Conservation (phyloP, 1,284 basidiomycete genomes). For the Ganoderma resinaceum region DNA sequence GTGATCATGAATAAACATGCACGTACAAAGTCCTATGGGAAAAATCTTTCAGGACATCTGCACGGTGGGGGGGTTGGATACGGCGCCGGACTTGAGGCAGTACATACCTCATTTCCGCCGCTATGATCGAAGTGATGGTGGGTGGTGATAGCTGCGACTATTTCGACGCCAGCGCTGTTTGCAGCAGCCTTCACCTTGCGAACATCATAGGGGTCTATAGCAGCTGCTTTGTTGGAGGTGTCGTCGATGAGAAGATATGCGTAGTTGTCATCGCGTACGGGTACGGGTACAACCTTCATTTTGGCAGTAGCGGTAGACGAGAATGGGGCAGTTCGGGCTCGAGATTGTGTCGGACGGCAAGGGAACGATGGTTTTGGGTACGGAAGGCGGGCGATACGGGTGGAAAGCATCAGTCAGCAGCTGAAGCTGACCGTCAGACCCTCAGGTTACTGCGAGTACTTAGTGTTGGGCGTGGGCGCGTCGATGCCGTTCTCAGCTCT, state of each 20-base stretch:
- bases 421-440: too few relatives aligned
- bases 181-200: conserved; percentile 76
- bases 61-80: neutral
- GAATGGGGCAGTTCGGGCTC: conserved; percentile 27
- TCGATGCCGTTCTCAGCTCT: too few relatives aligned
- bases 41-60: neutral
- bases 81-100: conserved; percentile 10
- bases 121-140: conserved; percentile 93
- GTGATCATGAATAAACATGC: neutral
- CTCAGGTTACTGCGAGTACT: too few relatives aligned
- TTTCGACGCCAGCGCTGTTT: conserved; percentile 68
- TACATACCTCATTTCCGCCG: conserved; percentile 79
- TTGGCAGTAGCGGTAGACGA: conserved; percentile 35
- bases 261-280: conserved; percentile 87
- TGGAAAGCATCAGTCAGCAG: conserved; percentile 16
- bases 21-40: conserved; percentile 62
- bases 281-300: conserved; percentile 82
- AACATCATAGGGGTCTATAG: conserved; percentile 86
- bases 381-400: conserved; percentile 14
- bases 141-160: conserved; percentile 84
- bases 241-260: conserved; percentile 89
- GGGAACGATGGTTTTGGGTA: conserved; percentile 10
- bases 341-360: neutral
- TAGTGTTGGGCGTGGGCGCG: too few relatives aligned
- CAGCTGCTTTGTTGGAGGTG: conserved; percentile 72